Base-by-base conservation (phyloP, 2,329 filamentous ascomycete genomes). In the Trichophyton benhamiae region DNA sequence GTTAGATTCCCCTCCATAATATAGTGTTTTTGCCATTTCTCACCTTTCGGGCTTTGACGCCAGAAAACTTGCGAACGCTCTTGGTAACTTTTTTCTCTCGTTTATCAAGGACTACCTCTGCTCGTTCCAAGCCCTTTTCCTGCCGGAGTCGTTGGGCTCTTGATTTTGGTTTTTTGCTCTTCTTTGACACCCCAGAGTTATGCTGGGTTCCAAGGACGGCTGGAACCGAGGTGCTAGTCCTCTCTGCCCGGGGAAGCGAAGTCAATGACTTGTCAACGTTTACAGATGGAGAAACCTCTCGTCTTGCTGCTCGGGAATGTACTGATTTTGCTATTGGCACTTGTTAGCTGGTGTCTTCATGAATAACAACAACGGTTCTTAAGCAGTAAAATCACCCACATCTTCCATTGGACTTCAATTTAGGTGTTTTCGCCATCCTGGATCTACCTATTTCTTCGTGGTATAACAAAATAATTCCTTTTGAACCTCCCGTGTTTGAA, bases 291-390 rank as follows among this genome's bases (percentile, higher is more conserved):
- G 81, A 82, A 60, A 74, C 76, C 64, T 78, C 82, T 66, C 83
- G 78, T 65, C 82, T 79, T 42, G 82, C 81, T 61, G 83, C 82
- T 61, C 83, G 82, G 58, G 83, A 84, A 68, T 81, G 81, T 15
- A 77, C 65, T 1, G 81, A 80, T 57, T 77, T 74, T 62, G 76
- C 81, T 84, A 25, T 58, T 44, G 3, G 20, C n/a, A 63, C 22
- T 42, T 27, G n/a, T 48, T 48, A 57, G 66, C 53, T 25, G 27
- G 30, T 15, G 20, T 57, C 25, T 59, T 13, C 15, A 17, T 27
- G 13, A 30, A 13, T 17, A 20, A 22, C 11, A 15, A 5, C 27
- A 30, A 5, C 27, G 7, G 27, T 30, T 30, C 6, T 30, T 30
- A 13, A 20, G 30, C 17, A 15, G 41, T 6, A 41, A 20, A 30